A percentile compares a stretch with the other conserved stretches of the same genome.
These are phyloP conservation scores for Aspergillus thermomutatus DNA, from an alignment of 2,329 filamentous ascomycete species.

Conservation along the genomic window DNA sequence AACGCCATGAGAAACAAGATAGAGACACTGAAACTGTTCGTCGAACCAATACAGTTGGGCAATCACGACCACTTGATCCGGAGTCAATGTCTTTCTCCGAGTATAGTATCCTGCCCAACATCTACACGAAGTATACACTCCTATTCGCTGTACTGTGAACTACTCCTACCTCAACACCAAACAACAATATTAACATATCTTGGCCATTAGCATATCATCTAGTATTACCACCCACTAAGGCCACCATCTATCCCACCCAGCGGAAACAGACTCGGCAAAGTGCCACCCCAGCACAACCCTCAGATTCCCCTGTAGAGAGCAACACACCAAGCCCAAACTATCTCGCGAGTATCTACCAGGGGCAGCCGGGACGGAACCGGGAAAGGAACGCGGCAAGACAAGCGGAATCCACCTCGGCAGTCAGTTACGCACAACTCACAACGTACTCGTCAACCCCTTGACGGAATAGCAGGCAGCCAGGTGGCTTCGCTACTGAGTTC, in stretches of 20 bases:
- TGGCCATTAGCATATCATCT: neutral
- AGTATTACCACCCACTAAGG: neutral
- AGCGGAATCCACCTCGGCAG: neutral
- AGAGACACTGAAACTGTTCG: neutral
- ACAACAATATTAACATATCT: too few species aligned
- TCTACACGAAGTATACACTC: neutral
- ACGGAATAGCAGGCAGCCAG: neutral
- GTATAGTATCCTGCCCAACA: neutral
- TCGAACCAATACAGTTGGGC: neutral
- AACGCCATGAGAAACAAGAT: neutral
- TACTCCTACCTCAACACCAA: neutral
- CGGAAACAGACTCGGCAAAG: neutral
- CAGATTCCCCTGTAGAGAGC: neutral
- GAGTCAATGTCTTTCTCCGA: neutral
- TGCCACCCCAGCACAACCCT: neutral
- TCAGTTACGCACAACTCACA: neutral
- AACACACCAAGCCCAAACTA: neutral
- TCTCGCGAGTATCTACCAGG: neutral
- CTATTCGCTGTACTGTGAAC: neutral
- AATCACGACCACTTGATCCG: neutral
- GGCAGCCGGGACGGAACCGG: neutral
- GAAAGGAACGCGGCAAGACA: neutral
- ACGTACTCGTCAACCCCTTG: too few species aligned
- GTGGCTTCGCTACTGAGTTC: neutral
- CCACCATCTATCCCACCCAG: neutral